phyloP scores from a whole-genome alignment of 192 early-diverging fungal species.

The Backusella tarrabulga region DNA sequence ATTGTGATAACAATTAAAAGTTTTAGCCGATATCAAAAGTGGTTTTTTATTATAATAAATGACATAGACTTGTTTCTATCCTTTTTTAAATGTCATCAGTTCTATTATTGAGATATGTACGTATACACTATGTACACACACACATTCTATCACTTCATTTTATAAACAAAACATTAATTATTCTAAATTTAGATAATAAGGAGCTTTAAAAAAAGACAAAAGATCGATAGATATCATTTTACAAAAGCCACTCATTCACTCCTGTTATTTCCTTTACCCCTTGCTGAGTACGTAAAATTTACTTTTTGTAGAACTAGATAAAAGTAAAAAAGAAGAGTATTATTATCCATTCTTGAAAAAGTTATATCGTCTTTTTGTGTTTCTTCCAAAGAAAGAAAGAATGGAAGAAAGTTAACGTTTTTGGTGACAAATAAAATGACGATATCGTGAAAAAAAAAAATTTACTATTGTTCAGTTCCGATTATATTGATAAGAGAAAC shows the following conservation, averaged over 20 bases:
- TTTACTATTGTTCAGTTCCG: background rate
- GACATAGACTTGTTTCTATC: no score
- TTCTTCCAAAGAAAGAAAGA: background rate
- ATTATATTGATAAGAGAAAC: background rate
- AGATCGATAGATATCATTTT: background rate
- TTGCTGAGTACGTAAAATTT: background rate
- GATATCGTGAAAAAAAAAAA: background rate
- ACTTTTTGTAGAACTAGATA: no score
- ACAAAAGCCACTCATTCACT: background rate
- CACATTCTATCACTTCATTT: no score
- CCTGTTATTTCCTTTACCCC: background rate
- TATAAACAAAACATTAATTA: background rate
- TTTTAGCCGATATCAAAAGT: no score
- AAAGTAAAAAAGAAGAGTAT: background rate
- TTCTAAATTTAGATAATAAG: conserved; percentile 1
- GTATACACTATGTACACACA: no score
- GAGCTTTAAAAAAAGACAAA: background rate
- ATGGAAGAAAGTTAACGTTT: background rate
- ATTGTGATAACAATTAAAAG: no score
- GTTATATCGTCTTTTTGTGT: background rate
- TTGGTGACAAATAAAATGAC: background rate
- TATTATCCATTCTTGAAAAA: background rate
- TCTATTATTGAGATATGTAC: no score
- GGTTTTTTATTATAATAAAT: no score
- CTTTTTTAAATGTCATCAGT: no score